phyloP scores from a whole-genome alignment of 2,329 filamentous ascomycete species.

The Neopestalotiopsis sp. region DNA sequence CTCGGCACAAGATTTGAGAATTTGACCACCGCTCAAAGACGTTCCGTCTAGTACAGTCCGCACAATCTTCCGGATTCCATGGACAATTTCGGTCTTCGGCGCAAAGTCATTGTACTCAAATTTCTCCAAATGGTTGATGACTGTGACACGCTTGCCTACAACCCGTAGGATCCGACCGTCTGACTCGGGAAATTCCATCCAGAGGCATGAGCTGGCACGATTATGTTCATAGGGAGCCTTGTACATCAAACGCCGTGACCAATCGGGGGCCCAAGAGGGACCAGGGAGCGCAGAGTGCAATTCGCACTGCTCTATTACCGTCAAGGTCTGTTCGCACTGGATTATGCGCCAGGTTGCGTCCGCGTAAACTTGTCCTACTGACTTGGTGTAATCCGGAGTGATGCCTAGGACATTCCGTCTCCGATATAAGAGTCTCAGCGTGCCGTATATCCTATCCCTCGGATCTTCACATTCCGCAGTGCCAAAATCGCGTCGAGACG shows the following conservation, averaged over 20 bases:
- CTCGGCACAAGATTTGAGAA: too few species aligned
- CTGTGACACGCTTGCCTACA: neutral
- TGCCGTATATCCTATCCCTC: neutral
- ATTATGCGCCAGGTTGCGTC: neutral
- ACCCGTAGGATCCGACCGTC: neutral
- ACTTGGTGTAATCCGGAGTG: neutral
- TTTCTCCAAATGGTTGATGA: neutral
- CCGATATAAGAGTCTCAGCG: neutral
- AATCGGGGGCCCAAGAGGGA: neutral
- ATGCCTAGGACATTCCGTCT: neutral
- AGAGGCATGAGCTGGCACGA: neutral
- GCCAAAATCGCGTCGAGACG: neutral
- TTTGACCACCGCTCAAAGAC: too few species aligned
- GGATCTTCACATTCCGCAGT: neutral
- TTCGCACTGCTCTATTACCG: neutral
- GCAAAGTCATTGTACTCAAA: neutral
- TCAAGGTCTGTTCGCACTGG: neutral
- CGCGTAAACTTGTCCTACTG: neutral
- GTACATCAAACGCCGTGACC: neutral
- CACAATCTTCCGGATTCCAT: too few species aligned
- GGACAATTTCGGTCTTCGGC: too few species aligned
- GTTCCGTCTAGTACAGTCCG: too few species aligned
- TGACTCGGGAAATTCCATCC: neutral
- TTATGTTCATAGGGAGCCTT: too few species aligned
- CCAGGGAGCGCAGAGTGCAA: neutral